A percentile compares a stretch with the other conserved stretches of the same genome.
These are phyloP conservation scores for Ampelomyces quisqualis DNA, from an alignment of 2,329 filamentous ascomycete species.

Conservation along the genomic window DNA sequence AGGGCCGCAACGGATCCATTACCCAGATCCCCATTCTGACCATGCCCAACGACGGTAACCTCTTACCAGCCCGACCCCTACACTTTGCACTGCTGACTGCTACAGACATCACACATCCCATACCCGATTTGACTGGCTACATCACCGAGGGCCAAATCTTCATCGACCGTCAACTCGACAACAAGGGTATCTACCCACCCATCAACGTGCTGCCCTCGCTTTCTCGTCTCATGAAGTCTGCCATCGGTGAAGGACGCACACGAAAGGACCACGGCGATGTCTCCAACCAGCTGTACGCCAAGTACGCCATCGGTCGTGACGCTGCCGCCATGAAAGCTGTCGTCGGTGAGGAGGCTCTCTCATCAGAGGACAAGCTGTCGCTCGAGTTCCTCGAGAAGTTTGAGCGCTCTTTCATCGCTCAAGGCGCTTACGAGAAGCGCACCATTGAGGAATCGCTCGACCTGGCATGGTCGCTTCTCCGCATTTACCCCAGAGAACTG, in stretches of 20 bases:
- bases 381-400: constrained; percentile 99
- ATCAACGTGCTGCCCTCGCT: constrained; percentile 98
- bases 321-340: constrained; percentile 99
- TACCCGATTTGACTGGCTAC: constrained; percentile 97
- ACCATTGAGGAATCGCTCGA: constrained; percentile 92
- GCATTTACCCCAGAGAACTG: constrained; percentile 97
- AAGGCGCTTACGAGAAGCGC: constrained; percentile 89
- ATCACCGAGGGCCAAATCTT: constrained; percentile 99
- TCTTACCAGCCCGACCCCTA: neutral
- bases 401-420: constrained; percentile 89
- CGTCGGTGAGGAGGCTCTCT: constrained; percentile 95
- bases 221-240: constrained; percentile 99
- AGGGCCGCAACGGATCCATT: constrained; percentile 95
- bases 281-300: constrained; percentile 98
- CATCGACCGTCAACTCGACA: constrained; percentile 87
- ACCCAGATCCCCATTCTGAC: constrained; percentile 98
- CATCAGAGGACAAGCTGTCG: constrained; percentile 93
- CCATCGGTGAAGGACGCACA: constrained; percentile 95
- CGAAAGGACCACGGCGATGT: constrained; percentile 97
- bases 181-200: constrained; percentile 96
- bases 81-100: constrained; percentile 12
- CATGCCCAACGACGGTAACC: constrained; percentile 92
- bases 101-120: constrained; percentile 94
- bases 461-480: constrained; percentile 90
- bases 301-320: constrained; percentile 98